These are phyloP conservation scores for Cymbidium sinense DNA, from an alignment of 106 monocot genomes.

Conservation along the genomic window DNA sequence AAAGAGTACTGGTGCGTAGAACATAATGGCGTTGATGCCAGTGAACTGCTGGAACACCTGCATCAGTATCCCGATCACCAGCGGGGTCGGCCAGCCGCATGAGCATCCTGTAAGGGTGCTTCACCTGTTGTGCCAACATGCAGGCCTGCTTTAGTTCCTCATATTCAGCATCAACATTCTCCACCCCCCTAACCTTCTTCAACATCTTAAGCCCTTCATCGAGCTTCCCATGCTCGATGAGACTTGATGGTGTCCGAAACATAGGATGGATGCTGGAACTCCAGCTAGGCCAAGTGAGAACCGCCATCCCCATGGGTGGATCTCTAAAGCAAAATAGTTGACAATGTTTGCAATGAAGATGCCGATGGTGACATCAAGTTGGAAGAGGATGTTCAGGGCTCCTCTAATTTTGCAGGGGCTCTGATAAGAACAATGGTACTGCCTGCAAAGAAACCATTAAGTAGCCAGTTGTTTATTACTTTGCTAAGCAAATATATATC, in stretches of 20 bases:
- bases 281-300: constrained; percentile 45
- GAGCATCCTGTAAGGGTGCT: constrained; percentile 23
- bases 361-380: constrained; percentile 42
- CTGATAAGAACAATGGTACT: constrained; percentile 35
- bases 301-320: constrained; percentile 40
- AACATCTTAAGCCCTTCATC: constrained; percentile 14
- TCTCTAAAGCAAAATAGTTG: constrained; percentile 28
- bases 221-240: constrained; percentile 18
- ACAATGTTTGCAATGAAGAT: constrained; percentile 47
- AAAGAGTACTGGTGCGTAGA: constrained; percentile 38
- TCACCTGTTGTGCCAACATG: constrained; percentile 17
- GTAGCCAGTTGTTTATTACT: too few relatives aligned
- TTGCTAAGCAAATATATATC: too few relatives aligned
- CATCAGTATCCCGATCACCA: constrained; percentile 32
- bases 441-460: constrained; percentile 23
- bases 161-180: constrained; percentile 17
- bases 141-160: constrained; percentile 21
- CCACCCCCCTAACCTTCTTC: constrained; percentile 20
- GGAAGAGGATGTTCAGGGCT: constrained; percentile 48
- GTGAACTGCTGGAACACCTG: constrained; percentile 49
- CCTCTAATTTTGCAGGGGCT: constrained; percentile 28
- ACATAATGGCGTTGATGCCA: constrained; percentile 39
- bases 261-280: constrained; percentile 30
- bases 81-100: constrained; percentile 20
- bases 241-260: constrained; percentile 42